Evolutionary conservation across 805 yeast genomes (phyloP), one percentile per base, ranked within the genome.

Genomic region (Candida peoriensis): DNA sequence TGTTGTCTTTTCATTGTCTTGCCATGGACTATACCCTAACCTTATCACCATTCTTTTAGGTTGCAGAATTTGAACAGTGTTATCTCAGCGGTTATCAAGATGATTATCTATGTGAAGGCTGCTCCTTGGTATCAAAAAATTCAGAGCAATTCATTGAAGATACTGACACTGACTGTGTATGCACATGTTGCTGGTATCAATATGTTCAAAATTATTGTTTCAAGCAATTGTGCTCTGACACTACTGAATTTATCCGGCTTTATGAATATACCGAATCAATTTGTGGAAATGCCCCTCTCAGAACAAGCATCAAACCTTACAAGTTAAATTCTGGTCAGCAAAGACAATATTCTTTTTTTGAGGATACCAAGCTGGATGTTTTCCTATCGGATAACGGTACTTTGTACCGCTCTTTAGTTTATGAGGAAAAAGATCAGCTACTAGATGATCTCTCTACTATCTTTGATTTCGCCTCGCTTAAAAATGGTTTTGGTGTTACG

Each of bases 151-250:
- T 36, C 29, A 14, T 15, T 25, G 32, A 24, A 3, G 33, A 32
- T 8, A 25, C 37, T 3, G 51, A 47, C 16, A 5, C 39, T 10
- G 52, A 48, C n/a, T 52, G 56, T 30, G 34, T 43, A 6, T 48
- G 54, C 25, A 40, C 55, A 2, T 52, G 55, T 26, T 48, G 51
- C 21, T 47, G 49, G 47, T 40, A 28, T 27, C 50, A 48, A 32
- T 50, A 47, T 20, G 22, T 47, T 2, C 43, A 41, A 29, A 50
- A 48, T 33, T 52, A 50, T 26, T 50, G 54, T 21, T 50, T 43
- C 32, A 48, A 44, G 26, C 46, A 45, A 20, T 32, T 44, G 16
- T 50, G 55, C 18, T 14, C 42, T 6, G 46, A 46, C 33, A 20
- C 24, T 5, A 44, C 30, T 7, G 52, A 48, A 24, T 33, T 33